Evolutionary conservation across 2,329 filamentous ascomycete genomes (phyloP).

Genomic region (Alternaria burnsii): DNA sequence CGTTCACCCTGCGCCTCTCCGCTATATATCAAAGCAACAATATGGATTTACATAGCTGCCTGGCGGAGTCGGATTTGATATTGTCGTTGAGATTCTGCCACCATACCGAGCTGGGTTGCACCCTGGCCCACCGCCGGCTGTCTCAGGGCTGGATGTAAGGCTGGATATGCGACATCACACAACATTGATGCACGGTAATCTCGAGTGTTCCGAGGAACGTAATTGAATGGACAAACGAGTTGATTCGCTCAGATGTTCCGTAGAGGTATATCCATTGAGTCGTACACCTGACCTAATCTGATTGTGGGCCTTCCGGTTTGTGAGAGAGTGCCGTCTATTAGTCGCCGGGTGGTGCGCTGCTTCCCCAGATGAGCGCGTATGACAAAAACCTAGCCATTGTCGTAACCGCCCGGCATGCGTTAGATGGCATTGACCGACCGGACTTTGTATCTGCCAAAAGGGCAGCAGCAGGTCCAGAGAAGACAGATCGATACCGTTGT

Average conservation of each 20-base stretch:
- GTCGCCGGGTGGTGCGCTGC: not conserved
- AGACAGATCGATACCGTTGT: not conserved
- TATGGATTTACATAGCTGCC: not conserved
- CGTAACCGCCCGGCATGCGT: not conserved
- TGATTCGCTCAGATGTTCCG: not conserved
- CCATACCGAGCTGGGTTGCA: not conserved
- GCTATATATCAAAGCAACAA: not conserved
- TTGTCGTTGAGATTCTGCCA: not conserved
- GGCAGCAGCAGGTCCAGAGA: not conserved
- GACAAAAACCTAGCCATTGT: not conserved
- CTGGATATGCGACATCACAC: conserved; percentile 17
- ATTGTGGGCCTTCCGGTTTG: not conserved
- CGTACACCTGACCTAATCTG: not conserved
- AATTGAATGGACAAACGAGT: not conserved
- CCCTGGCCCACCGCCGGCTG: conserved; percentile 10
- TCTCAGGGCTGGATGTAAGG: conserved; percentile 8
- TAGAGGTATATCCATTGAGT: not conserved
- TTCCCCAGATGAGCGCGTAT: not conserved
- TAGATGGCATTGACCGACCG: not conserved
- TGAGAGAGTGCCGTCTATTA: not conserved
- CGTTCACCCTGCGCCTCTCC: not conserved
- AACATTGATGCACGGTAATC: conserved; percentile 3
- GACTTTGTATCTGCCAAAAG: not conserved
- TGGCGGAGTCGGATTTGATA: not conserved
- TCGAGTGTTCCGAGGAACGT: not conserved